phyloP scores from a whole-genome alignment of 2,329 filamentous ascomycete genomes.

The Lachnellula occidentalis region DNA sequence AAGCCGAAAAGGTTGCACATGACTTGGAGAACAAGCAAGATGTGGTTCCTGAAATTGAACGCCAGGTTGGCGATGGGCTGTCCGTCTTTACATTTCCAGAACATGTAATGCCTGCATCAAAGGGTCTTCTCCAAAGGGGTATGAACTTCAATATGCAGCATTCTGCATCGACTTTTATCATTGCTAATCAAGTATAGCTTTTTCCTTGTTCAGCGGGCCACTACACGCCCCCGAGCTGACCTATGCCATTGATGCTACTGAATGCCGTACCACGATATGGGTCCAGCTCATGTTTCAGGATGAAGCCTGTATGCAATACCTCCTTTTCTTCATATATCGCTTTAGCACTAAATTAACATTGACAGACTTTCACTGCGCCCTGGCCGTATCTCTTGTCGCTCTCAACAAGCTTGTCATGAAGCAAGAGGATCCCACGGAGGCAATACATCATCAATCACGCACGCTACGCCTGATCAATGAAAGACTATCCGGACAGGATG shows the following conservation, averaged over 20 bases:
- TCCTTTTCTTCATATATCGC: background rate
- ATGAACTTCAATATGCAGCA: no score
- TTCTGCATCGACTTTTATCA: background rate
- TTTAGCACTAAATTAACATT: background rate
- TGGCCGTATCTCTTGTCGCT: slow-evolving; percentile 23
- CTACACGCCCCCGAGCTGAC: slow-evolving; percentile 3
- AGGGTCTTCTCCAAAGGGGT: slow-evolving; percentile 8
- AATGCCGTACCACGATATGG: slow-evolving; percentile 16
- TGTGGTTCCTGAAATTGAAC: slow-evolving; percentile 2
- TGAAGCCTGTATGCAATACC: slow-evolving; percentile 28
- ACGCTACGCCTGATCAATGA: slow-evolving; percentile 29
- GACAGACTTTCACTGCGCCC: slow-evolving; percentile 28
- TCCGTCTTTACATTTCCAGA: slow-evolving; percentile 11
- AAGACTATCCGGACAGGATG: slow-evolving; percentile 23
- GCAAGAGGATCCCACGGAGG: slow-evolving; percentile 10
- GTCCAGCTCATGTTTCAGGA: slow-evolving; percentile 27
- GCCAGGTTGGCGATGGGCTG: slow-evolving; percentile 12
- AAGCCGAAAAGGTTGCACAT: background rate
- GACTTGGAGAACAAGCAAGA: background rate
- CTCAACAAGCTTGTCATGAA: slow-evolving; percentile 5
- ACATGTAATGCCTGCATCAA: slow-evolving; percentile 5
- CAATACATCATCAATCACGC: slow-evolving; percentile 24
- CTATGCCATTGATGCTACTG: slow-evolving; percentile 4
- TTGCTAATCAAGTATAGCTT: slow-evolving; percentile 1
- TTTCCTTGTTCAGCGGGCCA: slow-evolving; percentile 10